Conservation (phyloP, 2,329 filamentous ascomycete genomes). For the Stemphylium lycopersici region DNA sequence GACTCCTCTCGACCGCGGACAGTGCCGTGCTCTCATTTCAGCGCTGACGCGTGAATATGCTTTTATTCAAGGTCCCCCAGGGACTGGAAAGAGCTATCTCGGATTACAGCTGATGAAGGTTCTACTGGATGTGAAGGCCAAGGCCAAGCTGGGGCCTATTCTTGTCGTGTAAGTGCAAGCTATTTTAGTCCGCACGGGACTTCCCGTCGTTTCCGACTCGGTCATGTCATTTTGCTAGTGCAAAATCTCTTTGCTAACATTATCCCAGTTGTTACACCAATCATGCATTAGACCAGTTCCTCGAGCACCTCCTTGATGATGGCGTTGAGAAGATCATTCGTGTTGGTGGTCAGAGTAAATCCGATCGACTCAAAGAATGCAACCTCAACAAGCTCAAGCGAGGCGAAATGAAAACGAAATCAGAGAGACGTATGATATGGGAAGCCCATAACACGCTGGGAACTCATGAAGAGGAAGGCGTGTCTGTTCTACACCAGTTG, state of each 20-base stretch:
- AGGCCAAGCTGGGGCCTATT: constrained; percentile 53
- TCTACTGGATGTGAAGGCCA: constrained; percentile 54
- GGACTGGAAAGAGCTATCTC: constrained; percentile 70
- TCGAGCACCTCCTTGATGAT: constrained; percentile 63
- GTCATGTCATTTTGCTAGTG: no score
- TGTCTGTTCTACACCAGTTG: no score
- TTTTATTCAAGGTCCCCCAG: constrained; percentile 73
- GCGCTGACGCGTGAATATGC: constrained; percentile 61
- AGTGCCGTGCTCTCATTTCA: constrained; percentile 59
- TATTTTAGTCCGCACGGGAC: no score
- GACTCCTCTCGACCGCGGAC: constrained; percentile 56
- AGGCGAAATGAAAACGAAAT: constrained; percentile 26
- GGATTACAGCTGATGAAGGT: constrained; percentile 65
- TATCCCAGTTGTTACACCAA: constrained; percentile 54
- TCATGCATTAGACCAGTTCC: constrained; percentile 63
- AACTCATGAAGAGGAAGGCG: no score
- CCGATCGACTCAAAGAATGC: constrained; percentile 55
- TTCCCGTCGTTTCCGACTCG: no score
- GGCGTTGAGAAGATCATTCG: constrained; percentile 62
- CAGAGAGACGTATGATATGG: constrained; percentile 8
- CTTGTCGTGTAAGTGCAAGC: constrained; percentile 33
- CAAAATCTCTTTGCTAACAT: no score
- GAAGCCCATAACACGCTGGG: no score
- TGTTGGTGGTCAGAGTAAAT: constrained; percentile 65
- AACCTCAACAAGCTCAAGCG: constrained; percentile 51